Evolutionary conservation across 2,329 filamentous ascomycete genomes (phyloP).

Genomic region (Fusarium lyarnte): DNA sequence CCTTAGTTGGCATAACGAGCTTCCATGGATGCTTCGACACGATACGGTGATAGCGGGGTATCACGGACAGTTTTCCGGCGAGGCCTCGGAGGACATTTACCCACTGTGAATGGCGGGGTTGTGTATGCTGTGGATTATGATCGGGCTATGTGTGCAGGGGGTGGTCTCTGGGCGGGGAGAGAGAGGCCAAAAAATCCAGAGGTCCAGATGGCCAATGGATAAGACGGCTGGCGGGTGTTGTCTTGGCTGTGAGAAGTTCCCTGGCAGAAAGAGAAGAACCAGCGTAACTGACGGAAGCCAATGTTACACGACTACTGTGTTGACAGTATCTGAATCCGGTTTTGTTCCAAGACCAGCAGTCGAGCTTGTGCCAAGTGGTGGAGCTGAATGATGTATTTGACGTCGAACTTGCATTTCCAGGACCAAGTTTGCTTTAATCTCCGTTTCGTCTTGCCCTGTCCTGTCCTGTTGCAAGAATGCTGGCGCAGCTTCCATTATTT

Average conservation of each 20-base stretch:
- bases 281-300: slow-evolving; percentile 26
- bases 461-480: background rate
- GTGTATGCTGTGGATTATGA: slow-evolving; percentile 30
- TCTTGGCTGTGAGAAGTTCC: slow-evolving; percentile 12
- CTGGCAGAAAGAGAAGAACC: slow-evolving; percentile 17
- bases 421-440: slow-evolving; percentile 26
- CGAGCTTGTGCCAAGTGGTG: slow-evolving; percentile 20
- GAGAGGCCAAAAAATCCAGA: slow-evolving; percentile 1
- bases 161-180: slow-evolving; percentile 1
- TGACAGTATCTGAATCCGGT: slow-evolving; percentile 31
- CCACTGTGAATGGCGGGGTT: slow-evolving; percentile 37
- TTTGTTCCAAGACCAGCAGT: slow-evolving; percentile 23
- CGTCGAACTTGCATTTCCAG: slow-evolving; percentile 8
- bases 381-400: slow-evolving; percentile 36
- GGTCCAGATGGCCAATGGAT: slow-evolving; percentile 26
- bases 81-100: slow-evolving; percentile 18
- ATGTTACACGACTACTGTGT: slow-evolving; percentile 22
- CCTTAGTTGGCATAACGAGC: slow-evolving; percentile 41
- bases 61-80: slow-evolving; percentile 31
- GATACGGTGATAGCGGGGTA: slow-evolving; percentile 41
- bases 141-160: slow-evolving; percentile 34
- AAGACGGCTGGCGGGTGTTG: slow-evolving; percentile 13
- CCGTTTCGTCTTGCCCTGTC: background rate
- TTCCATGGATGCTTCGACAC: slow-evolving; percentile 43
- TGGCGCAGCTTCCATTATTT: slow-evolving; percentile 16